A percentile compares a stretch with the other conserved stretches of the same genome.
Conservation (phyloP, 768 basidiomycete genomes). For the Lactifluus hygrophoroides region DNA sequence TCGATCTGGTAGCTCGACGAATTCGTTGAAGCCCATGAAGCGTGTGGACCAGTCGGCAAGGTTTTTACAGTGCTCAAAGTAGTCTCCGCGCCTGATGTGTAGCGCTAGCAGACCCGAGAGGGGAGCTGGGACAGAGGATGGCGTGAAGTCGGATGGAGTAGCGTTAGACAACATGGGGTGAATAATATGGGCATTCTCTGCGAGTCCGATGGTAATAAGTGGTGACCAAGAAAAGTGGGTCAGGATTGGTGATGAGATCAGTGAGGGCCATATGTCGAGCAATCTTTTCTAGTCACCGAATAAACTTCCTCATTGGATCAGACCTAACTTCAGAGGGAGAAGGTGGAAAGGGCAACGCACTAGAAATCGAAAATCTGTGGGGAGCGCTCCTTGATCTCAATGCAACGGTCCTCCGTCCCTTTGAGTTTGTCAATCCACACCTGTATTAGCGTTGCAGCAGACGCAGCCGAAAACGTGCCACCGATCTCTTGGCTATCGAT, state of each 20-base stretch:
- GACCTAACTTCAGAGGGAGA: background rate
- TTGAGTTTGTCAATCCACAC: conserved; percentile 32
- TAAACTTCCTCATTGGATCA: conserved; percentile 23
- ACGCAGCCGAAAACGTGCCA: conserved; percentile 22
- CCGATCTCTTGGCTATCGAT: conserved; percentile 27
- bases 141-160: background rate
- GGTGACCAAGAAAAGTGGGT: conserved; percentile 34
- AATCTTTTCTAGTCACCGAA: conserved; percentile 28
- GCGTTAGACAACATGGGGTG: conserved; percentile 5
- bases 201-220: conserved; percentile 28
- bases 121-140: conserved; percentile 16
- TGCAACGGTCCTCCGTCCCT: conserved; percentile 32
- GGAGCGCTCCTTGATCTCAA: conserved; percentile 32
- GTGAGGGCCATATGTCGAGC: conserved; percentile 30
- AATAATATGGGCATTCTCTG: conserved; percentile 25
- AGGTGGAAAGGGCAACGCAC: no score
- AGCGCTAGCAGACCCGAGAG: conserved; percentile 37
- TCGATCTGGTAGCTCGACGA: conserved; percentile 34
- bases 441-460: conserved; percentile 28
- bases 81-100: conserved; percentile 46
- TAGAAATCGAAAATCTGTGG: conserved; percentile 30
- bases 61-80: conserved; percentile 33
- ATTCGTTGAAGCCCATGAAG: conserved; percentile 38
- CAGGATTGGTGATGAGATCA: conserved; percentile 29
- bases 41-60: conserved; percentile 29